Evolutionary conservation across 2,329 filamentous ascomycete species (phyloP).

Genomic region (Apiospora saccharicola): DNA sequence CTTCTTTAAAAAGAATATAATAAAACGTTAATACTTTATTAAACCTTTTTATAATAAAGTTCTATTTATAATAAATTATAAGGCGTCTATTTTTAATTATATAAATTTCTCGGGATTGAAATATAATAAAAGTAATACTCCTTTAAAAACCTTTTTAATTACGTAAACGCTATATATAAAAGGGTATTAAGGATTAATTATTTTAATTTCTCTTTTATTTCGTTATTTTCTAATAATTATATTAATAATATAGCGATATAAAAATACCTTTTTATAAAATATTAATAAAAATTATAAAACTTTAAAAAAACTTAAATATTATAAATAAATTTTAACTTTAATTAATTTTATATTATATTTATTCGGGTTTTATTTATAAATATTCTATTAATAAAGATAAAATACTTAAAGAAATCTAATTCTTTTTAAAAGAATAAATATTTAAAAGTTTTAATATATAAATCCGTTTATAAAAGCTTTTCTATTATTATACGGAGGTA

Average conservation of each 20-base stretch:
- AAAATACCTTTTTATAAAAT: neutral
- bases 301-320: constrained; percentile 2
- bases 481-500: no score
- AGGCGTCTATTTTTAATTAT: no score
- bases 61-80: no score
- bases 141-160: no score
- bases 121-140: no score
- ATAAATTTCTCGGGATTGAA: no score
- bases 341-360: constrained; percentile 13
- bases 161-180: neutral
- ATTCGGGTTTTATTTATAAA: neutral
- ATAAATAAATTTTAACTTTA: constrained; percentile 11
- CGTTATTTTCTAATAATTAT: neutral
- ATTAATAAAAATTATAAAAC: constrained; percentile 5
- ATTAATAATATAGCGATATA: neutral
- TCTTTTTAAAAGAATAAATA: neutral
- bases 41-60: no score
- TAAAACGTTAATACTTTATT: no score
- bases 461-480: no score
- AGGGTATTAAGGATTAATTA: neutral
- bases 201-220: neutral
- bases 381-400: neutral
- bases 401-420: neutral
- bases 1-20: no score
- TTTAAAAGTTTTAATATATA: no score